Base-by-base conservation (phyloP, 139 green algal genomes). In the Deuterostichococcus epilithicus region DNA sequence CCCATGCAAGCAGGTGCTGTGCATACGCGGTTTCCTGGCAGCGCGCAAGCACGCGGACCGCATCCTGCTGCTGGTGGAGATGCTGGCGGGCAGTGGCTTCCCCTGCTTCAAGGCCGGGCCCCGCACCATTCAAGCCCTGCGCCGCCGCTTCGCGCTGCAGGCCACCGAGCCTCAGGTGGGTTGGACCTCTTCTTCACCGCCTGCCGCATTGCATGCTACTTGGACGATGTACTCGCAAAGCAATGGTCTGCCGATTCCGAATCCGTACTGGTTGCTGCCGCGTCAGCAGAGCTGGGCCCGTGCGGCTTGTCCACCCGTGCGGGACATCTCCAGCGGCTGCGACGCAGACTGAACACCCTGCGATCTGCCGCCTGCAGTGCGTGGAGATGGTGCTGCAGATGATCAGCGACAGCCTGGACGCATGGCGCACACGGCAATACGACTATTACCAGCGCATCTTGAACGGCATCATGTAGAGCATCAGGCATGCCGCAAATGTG, bases 361-460 rank as follows among this genome's bases (percentile, higher is more conserved):
- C n/a, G n/a, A n/a, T n/a, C n/a, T n/a, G n/a, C n/a, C n/a, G n/a
- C n/a, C n/a, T 59, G 75, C 84, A 91, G 81, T 90, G 89, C 74
- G 89, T 98, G 42, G 88, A 97, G 76, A 82, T 93, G 38, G 92
- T 98, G 69, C 77, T 99, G 44, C 81, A 80, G 13, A 80, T 99
- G 45, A 99, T 99, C 68, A 86, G 68, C 28, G 92, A 95, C 68
- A 93, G 82, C 72, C 74, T 98, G 71, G 96, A 99, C 82, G 90
- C 95, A 0, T 99, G 96, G 95, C 84, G 94, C 58, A 98, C 96
- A 2, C 85, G 96, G 35, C 95, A 99, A 84, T 99, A 99, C 80
- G 95, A 99, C 85, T 97, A 96, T 81, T 99, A 99, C 87, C 95
- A 99, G 87, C 82, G 93, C 1, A 90, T 98, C 22, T 82, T 98